These are phyloP conservation scores for Podospora pseudoanserina DNA, from an alignment of 495 filamentous ascomycete genomes.

Conservation along the genomic window DNA sequence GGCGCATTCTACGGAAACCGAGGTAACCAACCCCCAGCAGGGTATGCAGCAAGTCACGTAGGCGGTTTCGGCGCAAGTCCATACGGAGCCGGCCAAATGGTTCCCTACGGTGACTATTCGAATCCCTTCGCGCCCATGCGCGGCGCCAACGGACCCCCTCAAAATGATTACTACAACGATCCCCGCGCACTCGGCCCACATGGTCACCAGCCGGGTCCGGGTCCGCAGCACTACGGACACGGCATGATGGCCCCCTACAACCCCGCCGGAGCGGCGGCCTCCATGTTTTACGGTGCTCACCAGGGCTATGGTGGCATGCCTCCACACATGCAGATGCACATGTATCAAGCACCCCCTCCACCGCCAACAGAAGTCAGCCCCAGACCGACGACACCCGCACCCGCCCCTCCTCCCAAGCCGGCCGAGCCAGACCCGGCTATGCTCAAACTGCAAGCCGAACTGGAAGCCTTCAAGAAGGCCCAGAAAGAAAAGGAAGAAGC, in stretches of 20 bases:
- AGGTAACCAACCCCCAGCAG: constrained; percentile 17
- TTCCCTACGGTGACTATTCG: constrained; percentile 41
- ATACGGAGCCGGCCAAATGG: constrained; percentile 35
- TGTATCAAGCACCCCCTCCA: constrained; percentile 41
- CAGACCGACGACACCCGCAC: constrained; percentile 31
- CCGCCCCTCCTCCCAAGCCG: constrained; percentile 17
- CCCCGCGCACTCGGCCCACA: not conserved
- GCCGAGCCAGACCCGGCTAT: constrained; percentile 41
- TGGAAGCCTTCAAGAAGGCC: constrained; percentile 34
- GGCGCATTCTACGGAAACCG: constrained; percentile 37
- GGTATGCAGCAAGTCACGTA: constrained; percentile 44
- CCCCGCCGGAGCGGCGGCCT: constrained; percentile 14
- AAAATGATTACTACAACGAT: constrained; percentile 31
- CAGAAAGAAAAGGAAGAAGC: constrained; percentile 36
- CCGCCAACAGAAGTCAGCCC: constrained; percentile 44
- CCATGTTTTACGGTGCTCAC: constrained; percentile 26
- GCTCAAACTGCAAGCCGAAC: constrained; percentile 37
- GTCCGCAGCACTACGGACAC: constrained; percentile 15
- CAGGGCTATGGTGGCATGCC: constrained; percentile 25
- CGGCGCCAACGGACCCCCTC: constrained; percentile 12
- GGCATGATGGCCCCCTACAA: constrained; percentile 50
- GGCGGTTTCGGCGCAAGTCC: constrained; percentile 34
- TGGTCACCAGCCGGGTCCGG: constrained; percentile 25
- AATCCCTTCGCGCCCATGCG: constrained; percentile 45
- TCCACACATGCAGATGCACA: constrained; percentile 40